Evolutionary conservation across 208 protist genomes (phyloP), one percentile per base, ranked within the genome.

Genomic region (Naegleria fowleri): DNA sequence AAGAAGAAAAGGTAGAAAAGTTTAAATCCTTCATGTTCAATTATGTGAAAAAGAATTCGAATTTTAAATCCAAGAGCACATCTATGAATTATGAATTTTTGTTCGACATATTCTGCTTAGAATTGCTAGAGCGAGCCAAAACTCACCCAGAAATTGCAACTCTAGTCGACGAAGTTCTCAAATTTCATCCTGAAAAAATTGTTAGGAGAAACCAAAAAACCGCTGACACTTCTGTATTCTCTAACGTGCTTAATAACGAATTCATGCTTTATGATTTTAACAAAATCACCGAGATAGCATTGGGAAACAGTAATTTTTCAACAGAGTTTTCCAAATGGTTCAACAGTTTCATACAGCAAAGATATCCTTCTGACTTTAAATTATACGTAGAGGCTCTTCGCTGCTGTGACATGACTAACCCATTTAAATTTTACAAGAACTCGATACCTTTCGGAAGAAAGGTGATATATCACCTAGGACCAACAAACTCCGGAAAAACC

Each of bases 401-500:
- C 3, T 29, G 19, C 19, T 67, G 55, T 67, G 55, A 67, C 22
- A 67, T 67, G 55, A 67, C 55, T 13, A 67, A 67, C 19, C 55
- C 55, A 29, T 67, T 67, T 13, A 67, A 67, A 29, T 67, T 29
- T 19, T 67, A 67, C 55, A 67, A 67, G 22, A 67, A 67, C 6
- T 67, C 96, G 5, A 94, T 96, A 5, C 94, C 95, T 86, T 95
- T 93, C 86, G 92, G 92, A 58, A 96, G 96, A 41, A 91, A 91
- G 16, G 97, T 98, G 90, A 92, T 97, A 90, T 96, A 96, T 84
- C 97, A 98, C 92, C 88, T 96, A 86, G 98, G 98, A 11, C 97
- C 97, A 9, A 99, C 97, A 22, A 99, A 98, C 93, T 97, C 95
- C 92, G 98, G 97, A 51, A 99, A 99, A 93, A 98, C 97, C 15